A percentile compares a stretch with the other conserved stretches of the same genome.
These are phyloP conservation scores for Kurtzmaniella quercitrusa DNA, from an alignment of 1,139 yeast genomes.

Conservation along the genomic window DNA sequence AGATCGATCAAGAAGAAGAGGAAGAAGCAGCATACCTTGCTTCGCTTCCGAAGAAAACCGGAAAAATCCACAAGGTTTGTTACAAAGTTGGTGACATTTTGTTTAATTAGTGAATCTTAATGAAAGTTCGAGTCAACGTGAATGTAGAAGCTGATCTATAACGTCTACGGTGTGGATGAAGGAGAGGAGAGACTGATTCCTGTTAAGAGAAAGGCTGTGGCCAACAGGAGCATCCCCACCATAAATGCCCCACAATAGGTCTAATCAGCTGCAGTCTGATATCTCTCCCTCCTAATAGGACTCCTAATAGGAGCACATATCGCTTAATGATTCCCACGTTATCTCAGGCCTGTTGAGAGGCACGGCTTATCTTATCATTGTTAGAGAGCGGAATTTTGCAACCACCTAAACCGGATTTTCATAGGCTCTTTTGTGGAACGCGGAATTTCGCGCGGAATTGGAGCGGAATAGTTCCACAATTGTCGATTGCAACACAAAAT, in stretches of 20 bases:
- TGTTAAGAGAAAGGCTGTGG: no score
- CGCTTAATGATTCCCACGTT: no score
- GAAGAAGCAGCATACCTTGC: constrained; percentile 18
- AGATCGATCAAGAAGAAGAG: constrained; percentile 32
- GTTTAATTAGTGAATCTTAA: constrained; percentile 11
- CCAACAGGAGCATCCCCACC: no score
- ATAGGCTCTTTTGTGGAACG: neutral
- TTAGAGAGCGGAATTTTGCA: neutral
- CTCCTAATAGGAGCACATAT: no score
- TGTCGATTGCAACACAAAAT: no score
- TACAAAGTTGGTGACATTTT: constrained; percentile 15
- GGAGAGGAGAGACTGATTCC: no score
- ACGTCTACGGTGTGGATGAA: no score
- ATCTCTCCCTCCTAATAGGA: no score
- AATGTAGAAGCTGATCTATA: no score
- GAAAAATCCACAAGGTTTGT: constrained; percentile 17
- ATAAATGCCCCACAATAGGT: no score
- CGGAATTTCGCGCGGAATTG: neutral
- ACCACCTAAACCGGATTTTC: neutral
- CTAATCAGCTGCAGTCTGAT: no score
- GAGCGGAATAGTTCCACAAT: neutral
- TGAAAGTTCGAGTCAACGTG: neutral
- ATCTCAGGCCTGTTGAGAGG: neutral
- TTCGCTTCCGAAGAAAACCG: constrained; percentile 16
- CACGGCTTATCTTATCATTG: neutral